Base-by-base conservation (phyloP, 805 yeast species). In the Wickerhamomyces bisporus region DNA sequence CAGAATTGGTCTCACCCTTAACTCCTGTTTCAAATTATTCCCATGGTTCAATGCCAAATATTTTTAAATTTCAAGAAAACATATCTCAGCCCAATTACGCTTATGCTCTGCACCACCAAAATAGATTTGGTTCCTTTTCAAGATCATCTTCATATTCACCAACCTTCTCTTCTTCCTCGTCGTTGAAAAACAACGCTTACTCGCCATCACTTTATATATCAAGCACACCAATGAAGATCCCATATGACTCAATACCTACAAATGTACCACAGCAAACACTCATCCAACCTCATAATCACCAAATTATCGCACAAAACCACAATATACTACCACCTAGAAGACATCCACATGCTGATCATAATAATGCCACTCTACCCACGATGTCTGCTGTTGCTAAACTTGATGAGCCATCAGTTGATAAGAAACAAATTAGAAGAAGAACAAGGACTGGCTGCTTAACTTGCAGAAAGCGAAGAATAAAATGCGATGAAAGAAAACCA, bases 401-500 rank as follows among this genome's bases (percentile, higher is more conserved):
- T 34, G 31, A 43, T 38, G 18, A 41, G 8, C 23, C 37, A 8
- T 16, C 36, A 11, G 30, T 40, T 3, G 18, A 50, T 5, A 33
- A 40, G 19, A 43, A 43, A 38, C 32, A 30, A 11, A 30, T 30
- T 43, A 39, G 40, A 41, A 38, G 30, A 51, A 50, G 40, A 44
- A 52, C 3, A 28, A 39, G 15, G 40, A 50, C 23, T 24, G 58
- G 58, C 5, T 53, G 58, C 31, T 11, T 47, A 8, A 27, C 25
- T 11, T 53, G 58, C 32, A 52, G 52, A 28, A 39, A 37, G 31
- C 41, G 47, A 33, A 39, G 50, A 26, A 51, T 52, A 44, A 53
- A 53, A 33, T 53, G 58, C 34, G 58, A 52, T 36, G 58, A 53
- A 31, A 7, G 20, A 20, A 50, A 53, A 33, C 58, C 58, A 9